Conservation (phyloP, 2,329 filamentous ascomycete genomes). For the Dothideomycetes sp. region DNA sequence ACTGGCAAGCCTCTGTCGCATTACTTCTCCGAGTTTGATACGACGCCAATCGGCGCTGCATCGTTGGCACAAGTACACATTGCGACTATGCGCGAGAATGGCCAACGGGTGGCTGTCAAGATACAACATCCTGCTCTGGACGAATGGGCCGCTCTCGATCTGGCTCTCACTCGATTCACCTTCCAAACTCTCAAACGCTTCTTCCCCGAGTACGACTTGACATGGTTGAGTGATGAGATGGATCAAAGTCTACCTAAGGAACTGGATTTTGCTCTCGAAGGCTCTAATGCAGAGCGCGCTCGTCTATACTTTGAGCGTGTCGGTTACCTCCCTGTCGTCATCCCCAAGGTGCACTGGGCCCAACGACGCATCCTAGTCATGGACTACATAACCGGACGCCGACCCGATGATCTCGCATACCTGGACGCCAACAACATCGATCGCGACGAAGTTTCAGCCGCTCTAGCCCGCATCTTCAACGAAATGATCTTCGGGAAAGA, state of each 20-base stretch:
- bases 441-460: conserved; percentile 88
- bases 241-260: conserved; percentile 83
- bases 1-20: conserved; percentile 71
- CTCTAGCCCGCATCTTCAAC: conserved; percentile 88
- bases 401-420: conserved; percentile 81
- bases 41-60: conserved; percentile 77
- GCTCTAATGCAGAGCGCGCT: conserved; percentile 69
- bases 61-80: conserved; percentile 92
- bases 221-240: conserved; percentile 93
- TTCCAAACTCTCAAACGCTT: conserved; percentile 84
- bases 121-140: conserved; percentile 86
- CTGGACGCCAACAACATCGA: conserved; percentile 81
- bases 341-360: conserved; percentile 84
- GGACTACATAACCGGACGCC: conserved; percentile 79
- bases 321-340: conserved; percentile 68
- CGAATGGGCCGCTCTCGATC: conserved; percentile 82
- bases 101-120: conserved; percentile 87
- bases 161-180: conserved; percentile 77
- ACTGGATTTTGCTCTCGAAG: conserved; percentile 80
- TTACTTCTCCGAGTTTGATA: conserved; percentile 77
- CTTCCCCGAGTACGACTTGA: conserved; percentile 95
- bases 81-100: conserved; percentile 70
- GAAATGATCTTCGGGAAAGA: conserved; percentile 95
- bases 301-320: conserved; percentile 71
- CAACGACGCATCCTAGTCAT: conserved; percentile 86